These are phyloP conservation scores for Capsicum pubescens DNA, from an alignment of 257 asterid genomes.

Conservation along the genomic window DNA sequence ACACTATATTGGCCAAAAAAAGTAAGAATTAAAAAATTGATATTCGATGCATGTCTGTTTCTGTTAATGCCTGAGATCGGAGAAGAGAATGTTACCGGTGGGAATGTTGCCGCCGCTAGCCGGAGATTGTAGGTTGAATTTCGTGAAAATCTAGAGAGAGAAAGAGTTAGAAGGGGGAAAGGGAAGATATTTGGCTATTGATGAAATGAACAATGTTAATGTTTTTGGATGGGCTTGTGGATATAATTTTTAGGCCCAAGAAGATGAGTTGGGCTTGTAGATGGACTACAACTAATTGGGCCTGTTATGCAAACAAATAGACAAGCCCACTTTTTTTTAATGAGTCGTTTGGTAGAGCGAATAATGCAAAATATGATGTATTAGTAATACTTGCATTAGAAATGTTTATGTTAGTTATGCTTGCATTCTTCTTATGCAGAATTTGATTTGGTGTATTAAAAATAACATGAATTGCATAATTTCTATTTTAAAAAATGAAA, in stretches of 20 bases:
- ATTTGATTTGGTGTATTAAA: too few species aligned
- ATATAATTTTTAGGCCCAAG: background rate
- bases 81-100: conserved; percentile 13
- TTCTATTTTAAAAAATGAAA: too few species aligned
- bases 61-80: background rate
- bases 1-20: background rate
- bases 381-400: too few species aligned
- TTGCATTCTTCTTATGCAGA: too few species aligned
- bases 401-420: too few species aligned
- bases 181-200: background rate
- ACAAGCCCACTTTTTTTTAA: background rate
- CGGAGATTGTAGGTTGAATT: background rate
- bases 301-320: background rate
- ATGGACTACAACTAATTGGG: background rate
- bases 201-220: conserved; percentile 24
- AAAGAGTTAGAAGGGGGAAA: background rate
- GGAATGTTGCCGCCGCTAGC: background rate
- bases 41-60: background rate
- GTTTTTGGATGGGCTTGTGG: background rate
- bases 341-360: too few species aligned
- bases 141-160: conserved; percentile 8
- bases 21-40: background rate
- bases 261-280: background rate
- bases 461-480: too few species aligned
- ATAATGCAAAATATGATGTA: too few species aligned